Evolutionary conservation across 2,329 filamentous ascomycete genomes (phyloP), one percentile per base, ranked within the genome.

Genomic region (Claviceps lovelessii): DNA sequence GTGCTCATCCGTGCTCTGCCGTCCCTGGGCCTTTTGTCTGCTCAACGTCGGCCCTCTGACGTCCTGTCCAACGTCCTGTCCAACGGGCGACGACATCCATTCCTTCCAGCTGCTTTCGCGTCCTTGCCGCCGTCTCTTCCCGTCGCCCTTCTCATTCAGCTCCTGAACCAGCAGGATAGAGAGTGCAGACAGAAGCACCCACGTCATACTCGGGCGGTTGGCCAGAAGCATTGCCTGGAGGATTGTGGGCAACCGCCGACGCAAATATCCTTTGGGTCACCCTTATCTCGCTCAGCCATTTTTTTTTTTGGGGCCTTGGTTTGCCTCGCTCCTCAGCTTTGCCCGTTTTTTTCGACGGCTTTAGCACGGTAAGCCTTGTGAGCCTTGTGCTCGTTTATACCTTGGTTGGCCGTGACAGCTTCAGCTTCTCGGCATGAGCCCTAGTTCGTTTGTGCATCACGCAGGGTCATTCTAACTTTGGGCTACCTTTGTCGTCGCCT

Each of bases 351-450:
- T 39, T n/a, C n/a, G 48, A 28, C 51, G 33, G 52, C 52, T 49
- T 52, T 48, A 48, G 52, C 48, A 52, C 44, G 37, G 54, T 55
- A 39, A 55, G 54, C 44, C 15, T 37, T 41, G 28, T 31, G 13
- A 45, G 39, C 45, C 28, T 33, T 31, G 46, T 50, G 31, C 50
- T 41, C 4, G 45, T 37, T 35, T 35, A 42, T 49, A 42, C 28
- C 44, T 46, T 23, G 39, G 49, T 35, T 41, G 49, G 49, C 35
- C 10, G 33, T 23, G n/a, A 49, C 46, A 33, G 35, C 31, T 47
- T 35, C 37, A 23, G 35, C 31, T 47, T 35, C 44, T 33, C 35
- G 33, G 33, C 52, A 53, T 54, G 47, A 50, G 28, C 47, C 35
- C 52, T 49, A 29, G 15, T 33, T 19, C 23, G 19, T 53, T 49